phyloP scores from a whole-genome alignment of 331 rosid genomes.

The Cydonia oblonga region DNA sequence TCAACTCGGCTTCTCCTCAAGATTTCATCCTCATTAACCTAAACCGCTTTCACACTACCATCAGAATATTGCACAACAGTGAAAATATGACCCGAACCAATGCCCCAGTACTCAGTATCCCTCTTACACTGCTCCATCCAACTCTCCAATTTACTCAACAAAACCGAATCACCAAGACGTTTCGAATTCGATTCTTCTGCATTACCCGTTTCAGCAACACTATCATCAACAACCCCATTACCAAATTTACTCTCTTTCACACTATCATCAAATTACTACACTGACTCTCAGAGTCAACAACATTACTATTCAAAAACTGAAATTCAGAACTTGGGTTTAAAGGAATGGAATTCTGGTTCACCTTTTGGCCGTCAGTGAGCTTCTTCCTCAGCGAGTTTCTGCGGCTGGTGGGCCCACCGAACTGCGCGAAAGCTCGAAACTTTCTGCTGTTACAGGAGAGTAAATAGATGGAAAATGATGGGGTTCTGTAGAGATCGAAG shows the following conservation, averaged over 20 bases:
- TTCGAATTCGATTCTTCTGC: conserved; percentile 27
- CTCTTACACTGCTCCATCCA: conserved; percentile 68
- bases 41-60: conserved; percentile 46
- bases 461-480: conserved; percentile 13
- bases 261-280: neutral
- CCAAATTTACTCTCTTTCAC: conserved; percentile 14
- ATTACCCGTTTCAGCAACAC: conserved; percentile 17
- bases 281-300: conserved; percentile 5
- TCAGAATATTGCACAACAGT: conserved; percentile 44
- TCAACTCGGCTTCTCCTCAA: conserved; percentile 38
- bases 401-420: conserved; percentile 52
- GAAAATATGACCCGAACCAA: conserved; percentile 65
- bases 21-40: conserved; percentile 59
- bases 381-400: conserved; percentile 77
- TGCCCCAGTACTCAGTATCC: conserved; percentile 77
- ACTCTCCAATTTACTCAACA: conserved; percentile 50
- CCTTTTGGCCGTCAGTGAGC: conserved; percentile 52
- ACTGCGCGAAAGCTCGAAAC: conserved; percentile 37
- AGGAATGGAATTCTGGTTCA: conserved; percentile 30
- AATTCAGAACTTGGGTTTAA: conserved; percentile 22
- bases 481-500: conserved; percentile 18
- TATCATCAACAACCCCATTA: conserved; percentile 13
- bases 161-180: conserved; percentile 46
- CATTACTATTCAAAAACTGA: conserved; percentile 17
- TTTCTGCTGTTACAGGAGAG: conserved; percentile 16